These are phyloP conservation scores for Lachancea lanzarotensis DNA, from an alignment of 805 yeast species.

Conservation along the genomic window DNA sequence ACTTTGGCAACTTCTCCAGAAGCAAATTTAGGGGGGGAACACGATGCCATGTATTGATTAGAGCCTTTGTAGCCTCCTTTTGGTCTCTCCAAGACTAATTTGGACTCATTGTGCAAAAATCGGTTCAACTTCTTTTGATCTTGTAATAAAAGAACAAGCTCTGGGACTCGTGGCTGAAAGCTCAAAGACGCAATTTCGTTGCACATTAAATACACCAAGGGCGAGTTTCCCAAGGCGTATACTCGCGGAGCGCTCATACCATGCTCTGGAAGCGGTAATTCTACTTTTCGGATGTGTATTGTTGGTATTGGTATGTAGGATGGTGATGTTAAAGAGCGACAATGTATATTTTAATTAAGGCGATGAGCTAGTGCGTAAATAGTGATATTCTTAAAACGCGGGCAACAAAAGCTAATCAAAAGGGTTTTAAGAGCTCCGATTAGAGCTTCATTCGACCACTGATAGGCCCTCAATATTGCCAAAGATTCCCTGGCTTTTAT, in stretches of 20 bases:
- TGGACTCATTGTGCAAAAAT: conserved; percentile 38
- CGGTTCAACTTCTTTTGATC: conserved; percentile 37
- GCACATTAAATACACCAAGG: conserved; percentile 36
- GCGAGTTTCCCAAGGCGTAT: conserved; percentile 41
- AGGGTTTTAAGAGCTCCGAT: too few relatives aligned
- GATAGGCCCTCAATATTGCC: too few relatives aligned
- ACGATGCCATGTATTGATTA: conserved; percentile 29
- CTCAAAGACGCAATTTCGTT: conserved; percentile 40
- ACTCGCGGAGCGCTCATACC: conserved; percentile 31
- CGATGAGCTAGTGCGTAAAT: too few relatives aligned
- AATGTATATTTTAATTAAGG: too few relatives aligned
- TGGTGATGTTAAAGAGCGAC: too few relatives aligned
- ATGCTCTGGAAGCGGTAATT: neutral
- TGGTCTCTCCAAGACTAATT: conserved; percentile 27
- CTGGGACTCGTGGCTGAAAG: conserved; percentile 33
- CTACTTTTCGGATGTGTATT: too few relatives aligned
- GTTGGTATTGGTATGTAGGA: too few relatives aligned
- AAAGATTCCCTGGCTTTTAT: too few relatives aligned
- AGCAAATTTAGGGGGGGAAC: conserved; percentile 28
- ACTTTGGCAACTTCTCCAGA: conserved; percentile 33
- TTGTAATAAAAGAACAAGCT: conserved; percentile 38
- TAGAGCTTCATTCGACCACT: too few relatives aligned
- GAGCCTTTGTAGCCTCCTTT: conserved; percentile 9
- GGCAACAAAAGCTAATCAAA: too few relatives aligned
- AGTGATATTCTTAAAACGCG: too few relatives aligned